Percentiles rank a stretch among this genome's conserved stretches.
Conservation (phyloP, 2,329 filamentous ascomycete species). For the Ascochyta viciae-villosae region DNA sequence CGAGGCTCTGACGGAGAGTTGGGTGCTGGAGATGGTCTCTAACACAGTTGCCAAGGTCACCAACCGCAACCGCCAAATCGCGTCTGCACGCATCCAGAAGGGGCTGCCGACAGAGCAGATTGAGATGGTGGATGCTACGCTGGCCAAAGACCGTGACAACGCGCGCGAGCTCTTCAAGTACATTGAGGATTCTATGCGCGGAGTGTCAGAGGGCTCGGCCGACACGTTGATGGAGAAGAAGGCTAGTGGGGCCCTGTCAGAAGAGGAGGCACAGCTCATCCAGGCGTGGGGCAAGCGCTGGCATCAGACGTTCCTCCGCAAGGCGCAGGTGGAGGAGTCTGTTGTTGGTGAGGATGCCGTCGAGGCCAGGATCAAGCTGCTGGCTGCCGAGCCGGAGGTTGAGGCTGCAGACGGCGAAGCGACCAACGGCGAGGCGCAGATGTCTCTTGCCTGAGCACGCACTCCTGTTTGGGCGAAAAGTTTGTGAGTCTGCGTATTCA, state of each 20-base stretch:
- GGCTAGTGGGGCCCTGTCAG: conserved; percentile 52
- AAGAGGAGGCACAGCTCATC: conserved; percentile 65
- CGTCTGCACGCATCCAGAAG: conserved; percentile 66
- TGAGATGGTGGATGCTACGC: conserved; percentile 68
- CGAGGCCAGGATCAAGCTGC: conserved; percentile 52
- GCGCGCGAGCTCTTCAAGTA: conserved; percentile 82
- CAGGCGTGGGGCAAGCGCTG: conserved; percentile 84
- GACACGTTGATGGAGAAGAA: conserved; percentile 79
- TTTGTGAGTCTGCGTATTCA: not conserved
- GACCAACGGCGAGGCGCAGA: conserved; percentile 35
- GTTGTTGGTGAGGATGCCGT: conserved; percentile 65
- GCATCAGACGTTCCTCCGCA: conserved; percentile 82
- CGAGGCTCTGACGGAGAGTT: conserved; percentile 71
- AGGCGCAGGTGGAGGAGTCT: conserved; percentile 84
- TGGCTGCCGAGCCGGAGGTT: conserved; percentile 40
- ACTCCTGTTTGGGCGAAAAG: not conserved
- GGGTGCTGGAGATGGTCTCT: conserved; percentile 88
- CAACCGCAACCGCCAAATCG: conserved; percentile 81
- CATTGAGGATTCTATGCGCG: conserved; percentile 78
- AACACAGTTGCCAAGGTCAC: conserved; percentile 92
- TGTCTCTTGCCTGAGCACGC: conserved; percentile 18
- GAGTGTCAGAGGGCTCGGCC: conserved; percentile 75
- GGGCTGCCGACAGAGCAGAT: conserved; percentile 64
- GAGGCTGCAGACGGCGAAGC: conserved; percentile 34
- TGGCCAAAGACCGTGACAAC: conserved; percentile 71